Percentiles rank a stretch among this genome's conserved stretches.
Evolutionary conservation across 1,139 yeast species (phyloP).

Genomic region (Candida gigantensis): DNA sequence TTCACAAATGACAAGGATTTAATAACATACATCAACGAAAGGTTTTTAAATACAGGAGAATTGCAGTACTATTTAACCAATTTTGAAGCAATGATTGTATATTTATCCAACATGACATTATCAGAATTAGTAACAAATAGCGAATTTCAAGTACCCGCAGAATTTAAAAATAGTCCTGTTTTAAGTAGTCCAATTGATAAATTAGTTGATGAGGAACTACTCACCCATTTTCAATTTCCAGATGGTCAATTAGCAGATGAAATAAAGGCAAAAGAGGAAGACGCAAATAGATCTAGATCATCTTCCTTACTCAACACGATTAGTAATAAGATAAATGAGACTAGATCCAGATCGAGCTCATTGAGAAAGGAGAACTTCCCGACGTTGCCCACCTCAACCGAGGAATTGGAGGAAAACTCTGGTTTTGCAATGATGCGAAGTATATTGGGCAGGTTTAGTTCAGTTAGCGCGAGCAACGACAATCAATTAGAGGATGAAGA

Average conservation of each 20-base stretch:
- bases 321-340: conserved; percentile 32
- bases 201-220: conserved; percentile 36
- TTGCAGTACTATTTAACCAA: conserved; percentile 42
- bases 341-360: conserved; percentile 37
- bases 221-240: conserved; percentile 33
- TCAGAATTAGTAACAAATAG: conserved; percentile 26
- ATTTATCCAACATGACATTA: conserved; percentile 39
- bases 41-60: conserved; percentile 42
- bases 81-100: conserved; percentile 44
- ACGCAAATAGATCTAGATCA: conserved; percentile 34
- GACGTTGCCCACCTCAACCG: conserved; percentile 19
- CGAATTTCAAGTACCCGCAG: conserved; percentile 7
- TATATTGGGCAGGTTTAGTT: conserved; percentile 36
- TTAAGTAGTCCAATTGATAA: conserved; percentile 22
- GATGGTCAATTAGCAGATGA: conserved; percentile 26
- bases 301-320: conserved; percentile 42
- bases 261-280: conserved; percentile 17
- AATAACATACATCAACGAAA: conserved; percentile 27
- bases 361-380: conserved; percentile 33
- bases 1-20: conserved; percentile 34
- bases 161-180: conserved; percentile 19
- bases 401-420: conserved; percentile 18
- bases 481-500: conserved; percentile 1
- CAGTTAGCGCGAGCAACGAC: conserved; percentile 19
- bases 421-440: conserved; percentile 21